phyloP scores from a whole-genome alignment of 2,329 filamentous ascomycete genomes.

The Sarocladium brachiariae region DNA sequence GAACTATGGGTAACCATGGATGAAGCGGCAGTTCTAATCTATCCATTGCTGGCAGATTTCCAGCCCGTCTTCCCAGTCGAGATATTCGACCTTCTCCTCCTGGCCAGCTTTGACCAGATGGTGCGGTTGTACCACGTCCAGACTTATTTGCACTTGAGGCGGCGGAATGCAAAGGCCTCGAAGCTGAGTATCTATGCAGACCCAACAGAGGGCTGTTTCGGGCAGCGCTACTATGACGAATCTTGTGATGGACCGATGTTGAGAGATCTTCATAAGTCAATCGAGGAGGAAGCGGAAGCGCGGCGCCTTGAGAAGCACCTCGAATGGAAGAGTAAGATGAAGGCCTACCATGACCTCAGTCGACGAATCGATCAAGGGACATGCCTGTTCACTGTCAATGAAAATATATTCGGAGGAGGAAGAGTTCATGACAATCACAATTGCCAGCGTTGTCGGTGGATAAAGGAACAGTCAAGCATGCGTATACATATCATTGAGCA shows the following conservation, averaged over 20 bases:
- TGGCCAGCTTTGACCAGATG: slow-evolving; percentile 39
- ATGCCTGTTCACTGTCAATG: slow-evolving; percentile 24
- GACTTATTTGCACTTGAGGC: slow-evolving; percentile 8
- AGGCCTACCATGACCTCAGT: slow-evolving; percentile 25
- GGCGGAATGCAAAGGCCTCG: neutral
- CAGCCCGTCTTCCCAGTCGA: slow-evolving; percentile 42
- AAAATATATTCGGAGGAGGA: slow-evolving; percentile 11
- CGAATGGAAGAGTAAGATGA: slow-evolving; percentile 25
- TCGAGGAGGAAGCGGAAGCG: slow-evolving; percentile 18
- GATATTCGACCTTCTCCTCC: slow-evolving; percentile 47
- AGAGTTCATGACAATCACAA: slow-evolving; percentile 17
- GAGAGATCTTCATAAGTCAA: slow-evolving; percentile 15
- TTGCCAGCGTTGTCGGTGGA: slow-evolving; percentile 30
- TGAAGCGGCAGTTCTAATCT: slow-evolving; percentile 29
- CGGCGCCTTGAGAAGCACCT: slow-evolving; percentile 18
- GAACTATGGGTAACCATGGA: slow-evolving; percentile 55
- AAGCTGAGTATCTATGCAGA: slow-evolving; percentile 18
- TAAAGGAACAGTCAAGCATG: slow-evolving; percentile 21
- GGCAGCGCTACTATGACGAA: slow-evolving; percentile 20
- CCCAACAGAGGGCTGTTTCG: slow-evolving; percentile 20
- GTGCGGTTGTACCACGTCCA: slow-evolving; percentile 32
- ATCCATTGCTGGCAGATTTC: slow-evolving; percentile 42
- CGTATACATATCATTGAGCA: slow-evolving; percentile 32
- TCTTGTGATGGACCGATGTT: slow-evolving; percentile 14
- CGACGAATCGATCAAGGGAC: slow-evolving; percentile 21